Conservation (phyloP, 306 rosid species). For the Rosa chinensis region DNA sequence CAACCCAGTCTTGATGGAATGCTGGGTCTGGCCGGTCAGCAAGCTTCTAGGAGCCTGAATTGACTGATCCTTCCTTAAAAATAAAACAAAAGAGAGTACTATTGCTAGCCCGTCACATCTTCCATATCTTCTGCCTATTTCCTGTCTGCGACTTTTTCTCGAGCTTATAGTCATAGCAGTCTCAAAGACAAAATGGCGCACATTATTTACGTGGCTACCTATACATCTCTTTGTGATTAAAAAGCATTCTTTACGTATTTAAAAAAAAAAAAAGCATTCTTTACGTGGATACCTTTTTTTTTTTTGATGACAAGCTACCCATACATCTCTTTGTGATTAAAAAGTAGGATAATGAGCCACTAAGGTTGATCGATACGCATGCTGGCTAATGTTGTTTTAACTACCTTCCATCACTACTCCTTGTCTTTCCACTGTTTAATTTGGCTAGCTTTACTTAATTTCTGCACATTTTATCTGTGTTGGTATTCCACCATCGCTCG, state of each 20-base stretch:
- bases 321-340: background rate
- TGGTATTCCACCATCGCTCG: background rate
- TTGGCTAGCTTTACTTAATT: background rate
- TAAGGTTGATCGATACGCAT: background rate
- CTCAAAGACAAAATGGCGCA: background rate
- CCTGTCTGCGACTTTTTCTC: background rate
- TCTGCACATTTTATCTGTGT: background rate
- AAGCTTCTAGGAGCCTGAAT: constrained; percentile 15
- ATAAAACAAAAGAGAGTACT: background rate
- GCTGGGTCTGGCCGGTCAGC: constrained; percentile 1
- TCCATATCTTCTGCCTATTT: background rate
- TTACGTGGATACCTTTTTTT: background rate
- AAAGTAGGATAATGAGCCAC: background rate
- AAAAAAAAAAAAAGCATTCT: background rate
- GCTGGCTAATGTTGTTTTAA: constrained; percentile 6
- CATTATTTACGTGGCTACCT: background rate
- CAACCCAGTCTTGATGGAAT: background rate
- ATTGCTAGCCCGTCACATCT: background rate
- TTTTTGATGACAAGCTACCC: no score
- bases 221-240: background rate
- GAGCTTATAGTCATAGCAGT: background rate
- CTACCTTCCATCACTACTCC: background rate
- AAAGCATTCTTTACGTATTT: no score
- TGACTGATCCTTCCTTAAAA: background rate
- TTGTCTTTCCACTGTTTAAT: background rate